These are phyloP conservation scores for Prunus kanzakura DNA, from an alignment of 306 rosid species.

Conservation along the genomic window DNA sequence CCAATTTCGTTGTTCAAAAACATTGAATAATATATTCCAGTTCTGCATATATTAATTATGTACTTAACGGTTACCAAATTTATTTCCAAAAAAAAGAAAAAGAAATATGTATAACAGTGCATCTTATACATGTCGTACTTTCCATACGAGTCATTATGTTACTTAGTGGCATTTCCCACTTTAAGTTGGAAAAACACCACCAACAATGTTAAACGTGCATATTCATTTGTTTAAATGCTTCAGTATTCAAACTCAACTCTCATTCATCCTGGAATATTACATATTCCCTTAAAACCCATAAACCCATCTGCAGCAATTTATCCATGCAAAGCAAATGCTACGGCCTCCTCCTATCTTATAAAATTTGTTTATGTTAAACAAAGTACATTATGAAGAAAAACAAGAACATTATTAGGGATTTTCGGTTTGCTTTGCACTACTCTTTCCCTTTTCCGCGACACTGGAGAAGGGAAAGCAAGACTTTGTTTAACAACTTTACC, in stretches of 20 bases:
- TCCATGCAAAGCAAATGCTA: not conserved
- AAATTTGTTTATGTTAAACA: not conserved
- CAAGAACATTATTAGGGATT: not conserved
- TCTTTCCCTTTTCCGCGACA: not conserved
- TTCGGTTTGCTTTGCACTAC: not conserved
- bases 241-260: not conserved
- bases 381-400: not conserved
- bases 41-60: not conserved
- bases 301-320: not conserved
- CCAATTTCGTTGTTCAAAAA: not conserved
- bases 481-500: not conserved
- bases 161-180: not conserved
- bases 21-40: not conserved
- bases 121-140: not conserved
- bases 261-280: not conserved
- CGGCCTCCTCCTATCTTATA: not conserved
- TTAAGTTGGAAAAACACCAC: not conserved
- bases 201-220: not conserved
- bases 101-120: not conserved
- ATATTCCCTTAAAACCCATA: too few species aligned
- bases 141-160: not conserved
- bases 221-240: not conserved
- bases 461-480: not conserved
- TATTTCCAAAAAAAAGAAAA: not conserved
- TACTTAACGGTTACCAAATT: not conserved